Evolutionary conservation across 1,284 basidiomycete genomes (phyloP).

Genomic region (Ustilago tritici): DNA sequence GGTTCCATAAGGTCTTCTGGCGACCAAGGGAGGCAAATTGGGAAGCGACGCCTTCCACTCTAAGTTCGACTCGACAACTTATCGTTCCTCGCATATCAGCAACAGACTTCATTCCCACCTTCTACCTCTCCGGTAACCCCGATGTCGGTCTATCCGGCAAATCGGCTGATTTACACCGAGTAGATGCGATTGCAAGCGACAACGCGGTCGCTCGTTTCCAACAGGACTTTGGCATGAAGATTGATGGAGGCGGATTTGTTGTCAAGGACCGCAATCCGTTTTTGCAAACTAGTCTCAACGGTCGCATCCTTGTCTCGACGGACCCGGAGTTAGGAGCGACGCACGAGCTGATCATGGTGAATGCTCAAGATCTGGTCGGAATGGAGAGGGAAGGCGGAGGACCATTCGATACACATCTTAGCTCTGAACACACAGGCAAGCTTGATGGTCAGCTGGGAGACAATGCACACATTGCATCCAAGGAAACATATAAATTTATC

Average conservation of each 20-base stretch:
- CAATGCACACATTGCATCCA: conserved; percentile 40
- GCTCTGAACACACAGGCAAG: conserved; percentile 33
- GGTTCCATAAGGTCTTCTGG: conserved; percentile 42
- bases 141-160: conserved; percentile 55
- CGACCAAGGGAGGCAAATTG: conserved; percentile 38
- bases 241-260: conserved; percentile 36
- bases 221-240: conserved; percentile 27
- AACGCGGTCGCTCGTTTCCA: conserved; percentile 34
- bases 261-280: conserved; percentile 29
- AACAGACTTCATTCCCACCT: conserved; percentile 32
- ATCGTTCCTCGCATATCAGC: conserved; percentile 29
- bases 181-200: conserved; percentile 30
- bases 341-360: conserved; percentile 58
- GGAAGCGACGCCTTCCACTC: conserved; percentile 21
- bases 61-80: conserved; percentile 28
- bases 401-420: conserved; percentile 29
- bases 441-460: conserved; percentile 37
- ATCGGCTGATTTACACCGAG: conserved; percentile 8
- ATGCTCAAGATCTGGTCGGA: conserved; percentile 58
- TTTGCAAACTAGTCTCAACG: conserved; percentile 39
- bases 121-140: conserved; percentile 60
- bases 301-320: conserved; percentile 47
- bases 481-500: conserved; percentile 50
- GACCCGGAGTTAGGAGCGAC: conserved; percentile 32
- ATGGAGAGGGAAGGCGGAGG: conserved; percentile 52